Evolutionary conservation across 108 stramenopile genomes (phyloP).

Genomic region (Seminavis robusta): DNA sequence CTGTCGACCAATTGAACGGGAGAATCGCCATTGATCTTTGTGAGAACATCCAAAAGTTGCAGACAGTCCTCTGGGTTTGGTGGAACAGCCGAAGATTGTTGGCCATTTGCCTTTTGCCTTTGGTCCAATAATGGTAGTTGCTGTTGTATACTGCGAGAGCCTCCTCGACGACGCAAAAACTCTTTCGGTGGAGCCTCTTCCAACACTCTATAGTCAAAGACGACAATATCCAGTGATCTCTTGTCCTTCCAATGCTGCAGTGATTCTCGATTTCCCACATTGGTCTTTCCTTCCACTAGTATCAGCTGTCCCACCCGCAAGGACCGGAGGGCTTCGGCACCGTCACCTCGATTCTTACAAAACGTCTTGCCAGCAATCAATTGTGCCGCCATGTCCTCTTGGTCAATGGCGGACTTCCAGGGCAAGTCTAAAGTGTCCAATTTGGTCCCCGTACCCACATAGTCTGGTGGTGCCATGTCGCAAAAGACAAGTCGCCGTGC

Average conservation of each 20-base stretch:
- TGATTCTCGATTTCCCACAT: conserved; percentile 15
- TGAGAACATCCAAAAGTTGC: neutral
- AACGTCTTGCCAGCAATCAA: conserved; percentile 33
- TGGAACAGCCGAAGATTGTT: neutral
- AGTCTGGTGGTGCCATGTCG: conserved; percentile 30
- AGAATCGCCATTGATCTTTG: neutral
- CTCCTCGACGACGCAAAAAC: neutral
- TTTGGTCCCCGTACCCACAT: neutral
- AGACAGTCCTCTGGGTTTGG: neutral
- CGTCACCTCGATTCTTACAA: conserved; percentile 10
- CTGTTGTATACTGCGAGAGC: neutral
- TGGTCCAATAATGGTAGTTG: too few species aligned
- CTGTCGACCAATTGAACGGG: conserved; percentile 5
- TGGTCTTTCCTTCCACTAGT: conserved; percentile 20
- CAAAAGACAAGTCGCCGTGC: conserved; percentile 25
- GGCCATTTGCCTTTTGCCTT: conserved; percentile 1
- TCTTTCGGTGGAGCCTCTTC: conserved; percentile 3
- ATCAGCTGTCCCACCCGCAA: conserved; percentile 20
- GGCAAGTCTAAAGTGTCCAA: conserved; percentile 1
- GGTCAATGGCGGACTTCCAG: conserved; percentile 19
- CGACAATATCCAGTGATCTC: conserved; percentile 25
- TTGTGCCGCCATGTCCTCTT: conserved; percentile 29
- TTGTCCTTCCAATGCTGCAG: conserved; percentile 27
- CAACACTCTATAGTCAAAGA: conserved; percentile 18
- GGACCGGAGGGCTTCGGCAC: neutral